Evolutionary conservation across 176 grass and related monocot species (phyloP).

Genomic region (Oryza officinalis): DNA sequence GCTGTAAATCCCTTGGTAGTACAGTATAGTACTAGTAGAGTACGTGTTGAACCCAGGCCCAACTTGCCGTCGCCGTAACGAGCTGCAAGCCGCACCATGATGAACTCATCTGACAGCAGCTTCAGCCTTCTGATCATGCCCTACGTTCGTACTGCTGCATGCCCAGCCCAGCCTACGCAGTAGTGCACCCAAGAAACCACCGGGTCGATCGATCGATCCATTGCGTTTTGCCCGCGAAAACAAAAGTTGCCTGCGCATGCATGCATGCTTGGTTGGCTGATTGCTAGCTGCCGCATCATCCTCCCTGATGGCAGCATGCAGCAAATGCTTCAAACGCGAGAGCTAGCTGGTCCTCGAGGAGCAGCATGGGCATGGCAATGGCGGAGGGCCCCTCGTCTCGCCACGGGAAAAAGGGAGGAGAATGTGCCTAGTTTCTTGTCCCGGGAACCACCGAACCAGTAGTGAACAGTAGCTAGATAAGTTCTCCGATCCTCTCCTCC

Average conservation of each 20-base stretch:
- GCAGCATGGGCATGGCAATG: conserved; percentile 27
- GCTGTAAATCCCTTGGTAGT: no score
- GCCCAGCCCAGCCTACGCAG: background rate
- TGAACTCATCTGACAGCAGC: background rate
- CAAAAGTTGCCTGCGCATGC: no score
- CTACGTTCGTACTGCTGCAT: conserved; percentile 3
- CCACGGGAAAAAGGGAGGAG: background rate
- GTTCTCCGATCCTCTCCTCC: background rate
- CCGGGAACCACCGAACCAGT: conserved; percentile 36
- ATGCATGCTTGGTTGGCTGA: no score
- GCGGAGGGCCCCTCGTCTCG: conserved; percentile 24
- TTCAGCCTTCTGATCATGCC: conserved; percentile 13
- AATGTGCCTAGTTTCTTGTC: conserved; percentile 57
- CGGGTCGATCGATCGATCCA: no score
- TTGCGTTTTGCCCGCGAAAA: no score
- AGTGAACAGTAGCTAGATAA: background rate
- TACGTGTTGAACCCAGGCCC: no score
- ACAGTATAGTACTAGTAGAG: no score
- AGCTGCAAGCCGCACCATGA: conserved; percentile 4
- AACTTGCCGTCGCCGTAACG: background rate
- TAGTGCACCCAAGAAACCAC: no score
- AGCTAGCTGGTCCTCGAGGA: conserved; percentile 24
- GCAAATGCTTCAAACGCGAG: background rate
- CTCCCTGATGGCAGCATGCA: no score
- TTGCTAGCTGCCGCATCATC: no score